phyloP scores from a whole-genome alignment of 208 protist species.

The Wallacemonas collosoma region DNA sequence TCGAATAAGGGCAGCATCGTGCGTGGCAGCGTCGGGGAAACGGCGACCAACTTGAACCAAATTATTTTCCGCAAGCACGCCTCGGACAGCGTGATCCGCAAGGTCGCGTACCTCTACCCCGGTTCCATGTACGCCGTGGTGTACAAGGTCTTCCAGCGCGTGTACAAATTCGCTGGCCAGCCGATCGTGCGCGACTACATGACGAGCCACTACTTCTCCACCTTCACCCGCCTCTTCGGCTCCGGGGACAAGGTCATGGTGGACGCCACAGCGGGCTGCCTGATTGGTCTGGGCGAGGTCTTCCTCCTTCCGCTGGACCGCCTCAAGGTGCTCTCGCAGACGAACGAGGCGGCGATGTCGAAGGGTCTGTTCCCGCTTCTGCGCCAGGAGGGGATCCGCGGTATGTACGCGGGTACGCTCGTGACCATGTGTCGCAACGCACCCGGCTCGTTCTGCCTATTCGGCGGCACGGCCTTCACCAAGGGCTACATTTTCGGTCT shows the following conservation, averaged over 20 bases:
- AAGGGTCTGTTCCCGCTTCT: conserved; percentile 67
- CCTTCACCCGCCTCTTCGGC: conserved; percentile 61
- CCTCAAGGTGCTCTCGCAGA: conserved; percentile 92
- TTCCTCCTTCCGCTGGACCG: conserved; percentile 89
- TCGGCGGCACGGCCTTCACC: conserved; percentile 88
- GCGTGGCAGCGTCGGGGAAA: conserved; percentile 40
- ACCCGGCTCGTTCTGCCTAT: conserved; percentile 90
- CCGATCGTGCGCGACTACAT: conserved; percentile 83
- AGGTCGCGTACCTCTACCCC: conserved; percentile 88
- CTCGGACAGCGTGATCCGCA: conserved; percentile 42
- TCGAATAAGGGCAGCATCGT: conserved; percentile 64
- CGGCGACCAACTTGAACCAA: conserved; percentile 62
- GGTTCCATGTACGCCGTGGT: conserved; percentile 85
- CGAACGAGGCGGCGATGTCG: conserved; percentile 78
- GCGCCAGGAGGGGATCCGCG: conserved; percentile 73
- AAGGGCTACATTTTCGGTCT: conserved; percentile 86
- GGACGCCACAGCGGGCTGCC: conserved; percentile 78
- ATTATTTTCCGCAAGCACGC: conserved; percentile 85
- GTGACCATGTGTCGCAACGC: conserved; percentile 91
- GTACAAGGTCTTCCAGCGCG: conserved; percentile 92
- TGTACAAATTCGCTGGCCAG: conserved; percentile 94
- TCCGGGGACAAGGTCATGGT: conserved; percentile 59
- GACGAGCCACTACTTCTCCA: conserved; percentile 35
- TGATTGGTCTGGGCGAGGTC: conserved; percentile 90
- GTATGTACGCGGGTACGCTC: conserved; percentile 85